Evolutionary conservation across 192 early-diverging fungal species (phyloP).

Genomic region (Haplosporangium gracile): DNA sequence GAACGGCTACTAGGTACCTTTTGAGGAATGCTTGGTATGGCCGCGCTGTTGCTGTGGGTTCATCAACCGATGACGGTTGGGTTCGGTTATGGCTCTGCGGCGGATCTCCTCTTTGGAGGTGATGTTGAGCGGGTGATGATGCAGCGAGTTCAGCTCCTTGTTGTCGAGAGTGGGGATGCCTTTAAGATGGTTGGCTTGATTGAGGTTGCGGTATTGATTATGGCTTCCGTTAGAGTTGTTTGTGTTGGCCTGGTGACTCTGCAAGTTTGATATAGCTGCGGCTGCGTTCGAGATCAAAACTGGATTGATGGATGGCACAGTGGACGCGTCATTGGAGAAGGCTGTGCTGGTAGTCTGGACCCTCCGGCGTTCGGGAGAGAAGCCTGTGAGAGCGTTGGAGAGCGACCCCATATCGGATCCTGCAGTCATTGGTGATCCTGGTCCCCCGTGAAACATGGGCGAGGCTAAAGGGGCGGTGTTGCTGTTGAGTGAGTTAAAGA

Average conservation of each 20-base stretch:
- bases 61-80: conserved; percentile 19
- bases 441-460: background rate
- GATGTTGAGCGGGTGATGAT: conserved; percentile 10
- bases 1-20: conserved; percentile 14
- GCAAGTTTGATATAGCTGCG: conserved; percentile 32
- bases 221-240: conserved; percentile 3
- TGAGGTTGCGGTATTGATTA: conserved; percentile 9
- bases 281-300: conserved; percentile 36
- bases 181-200: background rate
- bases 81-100: conserved; percentile 45
- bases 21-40: background rate
- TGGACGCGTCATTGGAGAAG: background rate
- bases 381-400: background rate
- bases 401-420: background rate
- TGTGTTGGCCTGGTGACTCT: background rate
- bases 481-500: conserved; percentile 43
- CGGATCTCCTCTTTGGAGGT: conserved; percentile 29
- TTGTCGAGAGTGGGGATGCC: background rate
- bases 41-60: conserved; percentile 18
- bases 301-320: conserved; percentile 35
- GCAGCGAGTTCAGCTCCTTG: conserved; percentile 12
- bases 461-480: conserved; percentile 5
- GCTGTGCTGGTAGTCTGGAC: conserved; percentile 27
- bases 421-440: conserved; percentile 16
- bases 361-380: conserved; percentile 31